Base-by-base conservation (phyloP, 2,329 filamentous ascomycete genomes). In the Venturia aucupariae region DNA sequence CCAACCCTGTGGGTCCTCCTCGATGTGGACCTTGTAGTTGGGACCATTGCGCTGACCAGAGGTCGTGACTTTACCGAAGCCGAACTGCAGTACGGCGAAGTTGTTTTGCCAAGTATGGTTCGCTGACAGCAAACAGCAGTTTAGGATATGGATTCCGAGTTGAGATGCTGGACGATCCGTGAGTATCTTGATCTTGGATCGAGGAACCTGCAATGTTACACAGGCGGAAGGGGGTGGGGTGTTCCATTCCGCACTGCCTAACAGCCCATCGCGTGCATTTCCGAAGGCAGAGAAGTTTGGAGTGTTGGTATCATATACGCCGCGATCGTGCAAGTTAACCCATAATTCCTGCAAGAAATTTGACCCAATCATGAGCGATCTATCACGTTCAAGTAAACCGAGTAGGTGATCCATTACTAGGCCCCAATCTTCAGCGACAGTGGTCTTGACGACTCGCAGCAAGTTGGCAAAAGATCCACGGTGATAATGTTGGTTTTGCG, bases 51-150 rank as follows among this genome's bases (percentile, higher is more conserved):
- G 65, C 11, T 44, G 27, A 35, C 69, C 68, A 35, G 65, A 61
- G 19, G 67, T 70, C n/a, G 39, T 61, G 11, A 69, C 8, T 38
- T 65, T 35, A 41, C 71, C 71, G 65, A 71, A 71, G 48, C 62
- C 60, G 10, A 72, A 42, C 41, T 72, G 70, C 13, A 72, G 46
- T 55, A 54, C 66, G n/a, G 67, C 32, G 55, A 71, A 72, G 39
- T 64, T 60, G 48, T 68, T 70, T 30, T 68, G 65, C 68, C 66
- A 67, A 46, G 24, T 27, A 2, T 35, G 46, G 32, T 41, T 24
- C 19, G 57, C 24, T 8, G 65, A 69, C 44, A 67, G 46, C 24
- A 71, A 32, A 38, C 64, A 55, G 61, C 65, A 64, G 22, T 68
- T 65, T 32, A 68, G 24, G 22, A 32, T 30, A 17, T 38, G 62